phyloP scores from a whole-genome alignment of 2,329 filamentous ascomycete species.

The Aspergillus candidus region DNA sequence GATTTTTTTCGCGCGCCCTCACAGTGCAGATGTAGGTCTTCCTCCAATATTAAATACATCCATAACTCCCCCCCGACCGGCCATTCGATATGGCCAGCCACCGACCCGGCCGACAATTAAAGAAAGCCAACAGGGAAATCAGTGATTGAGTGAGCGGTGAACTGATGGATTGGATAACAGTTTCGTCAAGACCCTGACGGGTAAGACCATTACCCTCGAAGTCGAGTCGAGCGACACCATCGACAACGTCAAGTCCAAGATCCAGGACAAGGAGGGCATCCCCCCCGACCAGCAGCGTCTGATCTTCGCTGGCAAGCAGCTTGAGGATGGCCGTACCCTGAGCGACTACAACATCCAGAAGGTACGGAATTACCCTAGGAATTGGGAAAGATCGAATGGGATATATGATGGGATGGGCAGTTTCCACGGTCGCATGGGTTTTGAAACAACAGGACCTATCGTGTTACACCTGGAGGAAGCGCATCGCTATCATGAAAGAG shows the following conservation, averaged over 20 bases:
- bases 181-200: constrained; percentile 99
- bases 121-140: constrained; percentile 4
- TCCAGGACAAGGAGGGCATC: constrained; percentile 99
- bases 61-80: constrained; percentile 9
- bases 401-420: constrained; percentile 1
- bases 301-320: constrained; percentile 98
- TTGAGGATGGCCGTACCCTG: constrained; percentile 94
- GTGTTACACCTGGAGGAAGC: no score
- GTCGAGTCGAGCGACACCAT: constrained; percentile 98
- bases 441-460: no score
- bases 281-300: constrained; percentile 96
- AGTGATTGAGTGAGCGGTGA: constrained; percentile 8
- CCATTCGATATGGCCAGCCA: neutral
- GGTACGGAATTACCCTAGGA: constrained; percentile 49
- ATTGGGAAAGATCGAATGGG: constrained; percentile 5
- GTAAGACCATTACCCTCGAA: constrained; percentile 99
- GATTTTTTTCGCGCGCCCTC: constrained; percentile 29
- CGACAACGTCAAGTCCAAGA: constrained; percentile 99
- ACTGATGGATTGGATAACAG: constrained; percentile 43
- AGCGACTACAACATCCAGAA: constrained; percentile 99
- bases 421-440: no score
- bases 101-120: constrained; percentile 3
- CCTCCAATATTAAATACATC: constrained; percentile 24
- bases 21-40: constrained; percentile 83
- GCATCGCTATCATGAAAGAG: no score